Percentiles rank a stretch among this genome's conserved stretches.
phyloP scores from a whole-genome alignment of 2,329 filamentous ascomycete genomes.

The Nothomitra cinnamomea region DNA sequence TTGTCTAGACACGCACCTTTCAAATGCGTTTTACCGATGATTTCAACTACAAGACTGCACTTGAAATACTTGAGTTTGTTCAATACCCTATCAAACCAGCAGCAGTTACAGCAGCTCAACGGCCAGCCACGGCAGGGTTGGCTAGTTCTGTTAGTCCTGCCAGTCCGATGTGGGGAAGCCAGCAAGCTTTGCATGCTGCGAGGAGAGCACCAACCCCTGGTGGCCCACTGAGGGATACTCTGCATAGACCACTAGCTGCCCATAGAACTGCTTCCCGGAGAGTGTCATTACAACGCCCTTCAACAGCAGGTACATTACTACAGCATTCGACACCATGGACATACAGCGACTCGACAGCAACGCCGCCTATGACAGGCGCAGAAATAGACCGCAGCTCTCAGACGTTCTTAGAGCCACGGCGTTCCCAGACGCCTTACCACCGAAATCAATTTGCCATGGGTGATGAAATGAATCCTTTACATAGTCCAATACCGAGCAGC shows the following conservation, averaged over 20 bases:
- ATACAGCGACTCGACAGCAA: neutral
- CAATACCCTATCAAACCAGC: neutral
- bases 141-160: neutral
- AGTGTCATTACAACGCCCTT: neutral
- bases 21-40: slow-evolving; percentile 3
- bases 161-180: neutral
- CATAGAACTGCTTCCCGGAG: neutral
- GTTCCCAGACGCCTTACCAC: neutral
- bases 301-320: neutral
- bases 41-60: neutral
- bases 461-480: neutral
- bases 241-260: too few relatives aligned
- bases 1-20: neutral
- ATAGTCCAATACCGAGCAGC: neutral
- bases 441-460: neutral
- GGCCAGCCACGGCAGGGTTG: neutral
- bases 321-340: neutral
- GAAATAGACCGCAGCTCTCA: neutral
- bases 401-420: neutral
- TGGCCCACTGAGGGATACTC: too few relatives aligned
- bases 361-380: too few relatives aligned
- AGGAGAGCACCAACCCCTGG: neutral
- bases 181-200: neutral
- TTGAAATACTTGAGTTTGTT: neutral
- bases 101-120: neutral